Conservation (phyloP, 2,329 filamentous ascomycete species). For the Colletotrichum aenigma region DNA sequence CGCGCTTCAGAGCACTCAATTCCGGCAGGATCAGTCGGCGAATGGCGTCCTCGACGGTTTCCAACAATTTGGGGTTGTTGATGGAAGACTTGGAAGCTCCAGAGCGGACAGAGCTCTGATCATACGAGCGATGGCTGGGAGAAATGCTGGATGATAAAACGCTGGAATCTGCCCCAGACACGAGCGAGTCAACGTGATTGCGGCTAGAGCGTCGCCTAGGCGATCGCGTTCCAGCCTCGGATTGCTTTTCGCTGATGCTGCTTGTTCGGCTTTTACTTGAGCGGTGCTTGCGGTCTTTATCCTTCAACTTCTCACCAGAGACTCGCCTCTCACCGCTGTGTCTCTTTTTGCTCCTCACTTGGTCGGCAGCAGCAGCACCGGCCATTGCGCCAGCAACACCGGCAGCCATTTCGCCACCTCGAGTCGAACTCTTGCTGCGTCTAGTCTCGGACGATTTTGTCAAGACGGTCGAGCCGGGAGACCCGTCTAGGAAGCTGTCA, state of each 20-base stretch:
- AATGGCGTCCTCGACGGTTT: conserved; percentile 93
- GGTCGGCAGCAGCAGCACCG: conserved; percentile 44
- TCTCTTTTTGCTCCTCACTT: conserved; percentile 47
- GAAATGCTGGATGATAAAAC: conserved; percentile 58
- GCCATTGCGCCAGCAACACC: conserved; percentile 41
- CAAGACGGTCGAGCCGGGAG: conserved; percentile 40
- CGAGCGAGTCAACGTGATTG: conserved; percentile 54
- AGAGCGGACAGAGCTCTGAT: conserved; percentile 58
- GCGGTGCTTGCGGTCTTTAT: conserved; percentile 55
- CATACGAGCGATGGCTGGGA: conserved; percentile 59
- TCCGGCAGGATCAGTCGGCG: conserved; percentile 89
- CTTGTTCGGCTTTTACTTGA: conserved; percentile 55
- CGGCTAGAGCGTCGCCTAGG: conserved; percentile 56
- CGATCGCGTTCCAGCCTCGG: conserved; percentile 47
- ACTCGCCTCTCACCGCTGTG: conserved; percentile 44
- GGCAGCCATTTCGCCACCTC: conserved; percentile 40
- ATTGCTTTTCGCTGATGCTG: conserved; percentile 51
- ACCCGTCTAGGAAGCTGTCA: conserved; percentile 63
- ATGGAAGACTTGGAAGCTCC: conserved; percentile 70
- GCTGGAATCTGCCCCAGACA: conserved; percentile 60
- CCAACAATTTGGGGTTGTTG: conserved; percentile 89
- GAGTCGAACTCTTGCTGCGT: conserved; percentile 47
- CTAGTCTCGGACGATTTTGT: conserved; percentile 36
- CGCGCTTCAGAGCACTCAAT: conserved; percentile 87
- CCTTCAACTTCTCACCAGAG: conserved; percentile 42